Base-by-base conservation (phyloP, 2,329 filamentous ascomycete species). In the Epichloe elymi region DNA sequence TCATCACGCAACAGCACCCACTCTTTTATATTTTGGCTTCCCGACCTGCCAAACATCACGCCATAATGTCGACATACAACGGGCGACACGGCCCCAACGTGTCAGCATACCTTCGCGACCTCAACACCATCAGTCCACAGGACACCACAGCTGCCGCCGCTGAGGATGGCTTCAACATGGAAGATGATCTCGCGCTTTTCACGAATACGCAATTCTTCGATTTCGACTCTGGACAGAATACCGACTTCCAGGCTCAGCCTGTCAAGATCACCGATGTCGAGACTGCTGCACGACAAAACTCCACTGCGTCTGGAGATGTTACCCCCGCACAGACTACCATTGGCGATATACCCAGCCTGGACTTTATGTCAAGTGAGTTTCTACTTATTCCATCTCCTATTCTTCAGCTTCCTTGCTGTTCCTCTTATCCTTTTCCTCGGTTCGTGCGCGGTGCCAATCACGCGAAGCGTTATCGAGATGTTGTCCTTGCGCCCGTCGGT, bases 151-250 rank as follows among this genome's bases (percentile, higher is more conserved):
- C 76, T 26, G 17, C 43, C 23, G 64, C 76, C 30, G 45, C 52
- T 8, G 75, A 83, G 54, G 79, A 85, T 50, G 68, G 74, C 48
- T 77, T 83, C 66, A 76, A 76, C 59, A 72, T 85, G 56, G 83
- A 87, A 59, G 80, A 85, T 54, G 83, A 89, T 56, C 72, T 91
- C 48, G 82, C 83, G 48, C 76, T 89, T 61, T 93, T 90, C 70
- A 88, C 86, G 52, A 90, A 91, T 68, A 82, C 85, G 44, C 80
- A 87, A 58, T 91, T 91, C 67, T 86, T 85, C 65, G 85, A 90
- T 61, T 87, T 85, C 63, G 86, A 90, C 64, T 72, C 78, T 39
- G 77, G 78, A n/a, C 74, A 77, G 58, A 74, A 76, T 61, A 74
- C 74, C 54, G 76, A 80, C 61, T 74, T 76, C 60, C 75, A 78